Conservation (phyloP, 2,329 filamentous ascomycete genomes). For the Diaporthe citri region DNA sequence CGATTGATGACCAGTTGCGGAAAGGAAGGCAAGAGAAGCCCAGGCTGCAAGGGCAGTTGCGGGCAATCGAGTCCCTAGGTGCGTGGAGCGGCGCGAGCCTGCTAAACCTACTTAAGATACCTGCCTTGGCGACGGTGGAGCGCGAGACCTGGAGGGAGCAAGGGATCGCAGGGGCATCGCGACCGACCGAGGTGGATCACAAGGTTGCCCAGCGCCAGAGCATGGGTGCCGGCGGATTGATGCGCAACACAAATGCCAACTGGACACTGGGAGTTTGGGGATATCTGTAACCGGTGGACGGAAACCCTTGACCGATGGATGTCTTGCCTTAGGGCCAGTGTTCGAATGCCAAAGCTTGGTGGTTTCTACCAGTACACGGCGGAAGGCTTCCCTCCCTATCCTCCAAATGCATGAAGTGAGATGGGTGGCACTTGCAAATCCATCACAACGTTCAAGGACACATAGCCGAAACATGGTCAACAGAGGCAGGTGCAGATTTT, state of each 20-base stretch:
- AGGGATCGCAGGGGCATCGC: constrained; percentile 72
- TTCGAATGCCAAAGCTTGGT: background rate
- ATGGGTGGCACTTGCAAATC: background rate
- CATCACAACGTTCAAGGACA: background rate
- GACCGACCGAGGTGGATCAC: constrained; percentile 69
- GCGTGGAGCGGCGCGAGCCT: constrained; percentile 82
- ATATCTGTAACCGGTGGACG: constrained; percentile 30
- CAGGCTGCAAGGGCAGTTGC: constrained; percentile 68
- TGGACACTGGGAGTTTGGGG: constrained; percentile 77
- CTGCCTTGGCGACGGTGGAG: constrained; percentile 77
- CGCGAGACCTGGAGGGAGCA: constrained; percentile 78
- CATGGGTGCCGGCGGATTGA: constrained; percentile 68
- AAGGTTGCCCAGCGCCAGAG: constrained; percentile 73
- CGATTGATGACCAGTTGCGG: constrained; percentile 70
- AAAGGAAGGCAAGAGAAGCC: constrained; percentile 56
- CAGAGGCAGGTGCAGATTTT: background rate
- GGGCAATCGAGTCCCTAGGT: constrained; percentile 77
- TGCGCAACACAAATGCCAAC: constrained; percentile 57
- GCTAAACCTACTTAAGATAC: constrained; percentile 75
- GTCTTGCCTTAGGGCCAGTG: background rate
- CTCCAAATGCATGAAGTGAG: background rate
- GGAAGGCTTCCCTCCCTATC: background rate
- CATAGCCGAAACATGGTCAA: background rate
- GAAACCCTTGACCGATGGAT: background rate
- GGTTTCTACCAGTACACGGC: background rate